Percentiles rank a stretch among this genome's conserved stretches.
Evolutionary conservation across 1,284 basidiomycete species (phyloP).

Genomic region (Papiliotrema fonsecae): DNA sequence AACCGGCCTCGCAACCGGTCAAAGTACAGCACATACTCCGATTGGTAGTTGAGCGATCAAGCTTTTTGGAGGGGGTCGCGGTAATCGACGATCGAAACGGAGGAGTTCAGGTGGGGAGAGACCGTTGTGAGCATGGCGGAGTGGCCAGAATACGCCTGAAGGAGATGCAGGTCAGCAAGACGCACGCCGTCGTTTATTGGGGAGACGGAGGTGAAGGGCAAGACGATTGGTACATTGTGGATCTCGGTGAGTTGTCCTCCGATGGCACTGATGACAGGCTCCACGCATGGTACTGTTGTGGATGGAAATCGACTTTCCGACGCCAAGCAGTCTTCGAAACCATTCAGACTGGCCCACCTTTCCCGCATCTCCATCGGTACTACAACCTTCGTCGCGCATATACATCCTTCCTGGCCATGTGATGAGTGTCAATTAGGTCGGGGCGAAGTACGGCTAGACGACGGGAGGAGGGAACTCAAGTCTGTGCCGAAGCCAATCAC

Average conservation of each 20-base stretch:
- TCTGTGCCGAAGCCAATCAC: conserved; percentile 16
- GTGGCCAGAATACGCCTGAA: conserved; percentile 35
- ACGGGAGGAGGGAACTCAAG: conserved; percentile 7
- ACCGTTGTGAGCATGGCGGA: conserved; percentile 30
- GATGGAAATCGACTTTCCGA: conserved; percentile 24
- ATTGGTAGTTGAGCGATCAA: conserved; percentile 33
- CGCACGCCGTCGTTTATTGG: conserved; percentile 42
- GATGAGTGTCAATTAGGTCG: conserved; percentile 31
- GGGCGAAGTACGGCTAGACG: conserved; percentile 33
- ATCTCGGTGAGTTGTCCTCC: conserved; percentile 30
- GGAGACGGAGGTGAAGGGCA: conserved; percentile 12
- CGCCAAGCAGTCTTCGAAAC: conserved; percentile 33
- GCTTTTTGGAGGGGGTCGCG: conserved; percentile 26
- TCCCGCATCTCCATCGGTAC: conserved; percentile 30
- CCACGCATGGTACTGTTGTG: conserved; percentile 45
- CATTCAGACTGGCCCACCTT: conserved; percentile 28
- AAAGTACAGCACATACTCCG: conserved; percentile 29
- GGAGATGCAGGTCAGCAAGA: conserved; percentile 47
- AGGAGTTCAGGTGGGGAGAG: conserved; percentile 42
- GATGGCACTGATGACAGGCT: conserved; percentile 19
- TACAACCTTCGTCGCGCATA: conserved; percentile 38
- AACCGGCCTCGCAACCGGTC: conserved; percentile 13
- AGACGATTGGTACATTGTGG: conserved; percentile 40
- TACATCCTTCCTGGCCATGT: conserved; percentile 45
- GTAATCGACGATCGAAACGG: conserved; percentile 41